Base-by-base conservation (phyloP, 495 filamentous ascomycete species). In the Tetracladium setigerum region DNA sequence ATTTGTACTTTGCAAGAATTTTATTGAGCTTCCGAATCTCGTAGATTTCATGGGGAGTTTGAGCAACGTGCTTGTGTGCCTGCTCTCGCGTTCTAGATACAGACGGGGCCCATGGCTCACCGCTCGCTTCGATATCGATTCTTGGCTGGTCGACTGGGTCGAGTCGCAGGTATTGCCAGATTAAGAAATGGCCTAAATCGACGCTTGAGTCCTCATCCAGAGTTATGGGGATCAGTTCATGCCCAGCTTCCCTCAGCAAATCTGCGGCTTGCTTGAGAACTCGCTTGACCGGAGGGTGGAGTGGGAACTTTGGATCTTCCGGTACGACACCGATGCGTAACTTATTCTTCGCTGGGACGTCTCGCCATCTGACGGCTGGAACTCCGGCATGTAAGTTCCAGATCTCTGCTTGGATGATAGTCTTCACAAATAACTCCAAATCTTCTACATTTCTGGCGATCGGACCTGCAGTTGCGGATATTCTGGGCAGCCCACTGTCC, bases 401-500 rank as follows among this genome's bases (percentile, higher is more conserved):
- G 1, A 69, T 65, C 1, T 62, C 36, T 4, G 53, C 56, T 34
- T 56, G 47, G 12, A 64, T 50, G 0, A 69, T 41, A 1, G 51
- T 51, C 16, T 67, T 57, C 53, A 66, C 62, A 55, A 68, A 72
- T 7, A 66, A 55, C 15, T 64, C 55, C 2, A 63, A 50, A 14
- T 61, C 66, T 16, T 57, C 46, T 12, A 69, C 46, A 4, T 56
- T 64, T 12, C 57, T 58, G 0, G 67, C 61, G 49, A 74, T 63
- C 15, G 70, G 70, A 2, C 72, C 70, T 31, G 64, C 60, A 0
- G 65, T 57, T 6, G 63, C 10, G 14, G 7, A 52, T 24, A 61
- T 47, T 70, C 61, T 48, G 76, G 72, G 0, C 77, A 64, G 17
- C 64, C 61, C 42, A 47, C 8, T 13, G 10, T 6, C 17, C 33